These are phyloP conservation scores for Boletus subparvulus DNA, from an alignment of 768 basidiomycete genomes.

Conservation along the genomic window DNA sequence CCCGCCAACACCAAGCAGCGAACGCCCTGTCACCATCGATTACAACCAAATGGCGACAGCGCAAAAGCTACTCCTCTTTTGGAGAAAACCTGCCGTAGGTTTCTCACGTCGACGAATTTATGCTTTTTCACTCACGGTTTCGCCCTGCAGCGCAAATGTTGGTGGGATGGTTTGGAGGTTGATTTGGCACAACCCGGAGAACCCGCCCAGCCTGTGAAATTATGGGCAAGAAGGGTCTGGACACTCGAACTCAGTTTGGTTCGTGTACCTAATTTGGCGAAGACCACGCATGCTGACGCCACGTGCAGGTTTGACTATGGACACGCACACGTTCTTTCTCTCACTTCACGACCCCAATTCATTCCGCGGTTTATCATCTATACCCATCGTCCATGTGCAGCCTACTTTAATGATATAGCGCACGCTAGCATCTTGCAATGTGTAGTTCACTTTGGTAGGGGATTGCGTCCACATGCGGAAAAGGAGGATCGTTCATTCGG, in stretches of 20 bases:
- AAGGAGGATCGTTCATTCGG: background rate
- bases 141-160: conserved; percentile 84
- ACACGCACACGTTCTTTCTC: conserved; percentile 5
- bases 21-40: conserved; percentile 79
- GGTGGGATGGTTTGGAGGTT: conserved; percentile 98
- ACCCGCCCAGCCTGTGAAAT: conserved; percentile 64
- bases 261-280: conserved; percentile 19
- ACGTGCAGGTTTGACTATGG: conserved; percentile 19
- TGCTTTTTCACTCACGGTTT: background rate
- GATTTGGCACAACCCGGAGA: conserved; percentile 65
- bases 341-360: conserved; percentile 21
- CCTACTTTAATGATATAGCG: conserved; percentile 27
- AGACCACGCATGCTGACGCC: background rate
- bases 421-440: conserved; percentile 27
- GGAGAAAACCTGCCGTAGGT: conserved; percentile 99
- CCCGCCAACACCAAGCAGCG: conserved; percentile 48
- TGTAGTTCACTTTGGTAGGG: too few species aligned
- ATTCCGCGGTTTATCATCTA: conserved; percentile 21
- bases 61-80: conserved; percentile 95
- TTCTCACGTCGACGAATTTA: background rate
- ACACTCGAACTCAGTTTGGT: conserved; percentile 96
- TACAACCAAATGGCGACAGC: conserved; percentile 94
- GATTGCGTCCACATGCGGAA: too few species aligned
- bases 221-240: conserved; percentile 98
- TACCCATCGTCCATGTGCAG: conserved; percentile 30